These are phyloP conservation scores for Cladophialophora carrionii DNA, from an alignment of 2,329 filamentous ascomycete species.

Conservation along the genomic window DNA sequence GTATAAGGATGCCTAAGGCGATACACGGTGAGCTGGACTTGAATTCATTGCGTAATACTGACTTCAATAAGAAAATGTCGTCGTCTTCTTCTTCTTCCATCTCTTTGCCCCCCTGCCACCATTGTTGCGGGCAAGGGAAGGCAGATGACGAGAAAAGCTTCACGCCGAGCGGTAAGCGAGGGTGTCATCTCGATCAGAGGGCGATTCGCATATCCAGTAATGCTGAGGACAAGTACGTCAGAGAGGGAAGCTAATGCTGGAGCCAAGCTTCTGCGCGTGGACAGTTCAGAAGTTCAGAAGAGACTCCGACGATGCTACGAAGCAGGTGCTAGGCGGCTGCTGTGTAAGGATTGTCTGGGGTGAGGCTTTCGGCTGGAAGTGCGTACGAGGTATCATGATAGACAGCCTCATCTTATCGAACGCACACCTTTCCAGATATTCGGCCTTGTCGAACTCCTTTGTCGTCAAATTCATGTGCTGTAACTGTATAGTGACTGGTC, in stretches of 20 bases:
- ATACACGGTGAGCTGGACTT: background rate
- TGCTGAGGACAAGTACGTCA: background rate
- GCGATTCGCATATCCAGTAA: background rate
- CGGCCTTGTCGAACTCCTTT: conserved; percentile 10
- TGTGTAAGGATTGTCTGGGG: background rate
- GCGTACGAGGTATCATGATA: background rate
- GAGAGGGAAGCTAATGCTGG: background rate
- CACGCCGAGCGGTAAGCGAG: background rate
- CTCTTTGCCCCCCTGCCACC: background rate
- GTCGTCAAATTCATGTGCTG: background rate
- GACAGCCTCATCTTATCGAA: background rate
- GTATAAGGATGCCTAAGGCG: background rate
- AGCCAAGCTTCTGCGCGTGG: background rate
- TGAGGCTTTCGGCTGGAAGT: background rate
- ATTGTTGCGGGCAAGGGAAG: background rate
- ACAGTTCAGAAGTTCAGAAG: background rate
- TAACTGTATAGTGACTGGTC: background rate
- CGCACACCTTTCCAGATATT: conserved; percentile 6
- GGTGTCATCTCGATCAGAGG: background rate
- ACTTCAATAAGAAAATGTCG: too few species aligned
- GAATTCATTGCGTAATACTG: too few species aligned
- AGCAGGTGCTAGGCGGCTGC: background rate
- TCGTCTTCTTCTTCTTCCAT: background rate
- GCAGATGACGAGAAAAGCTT: background rate
- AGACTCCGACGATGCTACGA: background rate